Percentiles rank a stretch among this genome's conserved stretches.
phyloP scores from a whole-genome alignment of 805 yeast genomes.

The Cyberlindnera xishuangbannaensis region DNA sequence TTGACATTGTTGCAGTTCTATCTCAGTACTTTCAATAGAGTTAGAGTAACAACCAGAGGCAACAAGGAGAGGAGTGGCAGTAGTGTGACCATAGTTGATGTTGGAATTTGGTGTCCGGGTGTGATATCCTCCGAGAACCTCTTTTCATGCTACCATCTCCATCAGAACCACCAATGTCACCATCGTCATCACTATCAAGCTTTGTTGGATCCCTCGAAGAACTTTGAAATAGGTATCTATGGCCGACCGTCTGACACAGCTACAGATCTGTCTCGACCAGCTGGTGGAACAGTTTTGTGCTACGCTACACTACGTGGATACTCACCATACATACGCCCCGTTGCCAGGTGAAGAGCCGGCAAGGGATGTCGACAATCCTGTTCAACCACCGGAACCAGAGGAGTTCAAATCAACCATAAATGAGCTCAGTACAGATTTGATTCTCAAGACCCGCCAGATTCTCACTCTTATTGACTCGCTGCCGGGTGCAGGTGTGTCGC shows the following conservation, averaged over 20 bases:
- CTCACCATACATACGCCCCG: conserved; percentile 55
- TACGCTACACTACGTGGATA: conserved; percentile 72
- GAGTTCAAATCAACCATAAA: conserved; percentile 42
- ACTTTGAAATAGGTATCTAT: conserved; percentile 20
- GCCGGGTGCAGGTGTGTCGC: conserved; percentile 89
- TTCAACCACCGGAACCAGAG: conserved; percentile 43
- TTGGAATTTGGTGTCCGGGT: too few relatives aligned
- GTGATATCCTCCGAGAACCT: too few relatives aligned
- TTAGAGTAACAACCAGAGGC: too few relatives aligned
- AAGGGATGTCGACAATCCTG: conserved; percentile 58
- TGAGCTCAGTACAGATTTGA: conserved; percentile 81
- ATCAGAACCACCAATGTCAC: neutral
- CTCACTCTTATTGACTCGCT: conserved; percentile 78
- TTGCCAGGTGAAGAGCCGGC: conserved; percentile 46
- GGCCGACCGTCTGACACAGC: conserved; percentile 87
- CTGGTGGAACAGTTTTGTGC: conserved; percentile 76
- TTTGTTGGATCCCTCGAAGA: too few relatives aligned
- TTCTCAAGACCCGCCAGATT: conserved; percentile 81
- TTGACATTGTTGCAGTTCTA: neutral
- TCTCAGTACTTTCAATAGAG: neutral
- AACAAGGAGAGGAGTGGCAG: too few relatives aligned
- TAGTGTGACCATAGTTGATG: too few relatives aligned
- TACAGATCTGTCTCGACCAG: conserved; percentile 80
- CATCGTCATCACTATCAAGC: neutral
- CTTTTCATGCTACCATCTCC: neutral